phyloP scores from a whole-genome alignment of 1,284 basidiomycete genomes.

The Heterobasidion irregulare region DNA sequence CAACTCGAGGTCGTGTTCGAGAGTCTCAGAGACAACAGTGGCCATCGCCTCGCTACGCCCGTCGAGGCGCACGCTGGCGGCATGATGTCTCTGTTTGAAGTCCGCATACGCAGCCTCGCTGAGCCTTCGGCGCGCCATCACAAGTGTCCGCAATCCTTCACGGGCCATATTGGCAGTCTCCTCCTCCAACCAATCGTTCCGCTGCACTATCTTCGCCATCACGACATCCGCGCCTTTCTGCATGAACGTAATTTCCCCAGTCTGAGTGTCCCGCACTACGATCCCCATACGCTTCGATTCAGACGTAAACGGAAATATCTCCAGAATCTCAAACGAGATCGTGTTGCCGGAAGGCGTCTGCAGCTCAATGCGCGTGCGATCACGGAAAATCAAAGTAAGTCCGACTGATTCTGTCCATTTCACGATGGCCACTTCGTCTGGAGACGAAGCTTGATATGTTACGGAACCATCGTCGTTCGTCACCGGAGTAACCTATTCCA shows the following conservation, averaged over 20 bases:
- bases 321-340: slow-evolving; percentile 79
- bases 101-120: slow-evolving; percentile 60
- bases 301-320: slow-evolving; percentile 96
- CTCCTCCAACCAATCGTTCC: slow-evolving; percentile 99
- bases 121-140: slow-evolving; percentile 81
- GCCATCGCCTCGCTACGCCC: slow-evolving; percentile 79
- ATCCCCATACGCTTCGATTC: slow-evolving; percentile 99
- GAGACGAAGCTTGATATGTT: slow-evolving; percentile 97
- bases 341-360: slow-evolving; percentile 57
- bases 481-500: slow-evolving; percentile 83
- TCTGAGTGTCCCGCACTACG: slow-evolving; percentile 73
- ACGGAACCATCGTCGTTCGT: slow-evolving; percentile 88
- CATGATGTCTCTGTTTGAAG: slow-evolving; percentile 73
- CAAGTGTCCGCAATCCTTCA: slow-evolving; percentile 91
- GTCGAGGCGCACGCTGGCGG: slow-evolving; percentile 72
- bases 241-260: slow-evolving; percentile 81
- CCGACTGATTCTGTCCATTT: slow-evolving; percentile 96
- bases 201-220: slow-evolving; percentile 90
- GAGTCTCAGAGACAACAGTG: slow-evolving; percentile 61
- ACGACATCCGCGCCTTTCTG: slow-evolving; percentile 98
- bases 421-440: slow-evolving; percentile 99
- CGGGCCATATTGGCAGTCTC: slow-evolving; percentile 98
- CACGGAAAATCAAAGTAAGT: slow-evolving; percentile 79
- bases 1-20: slow-evolving; percentile 89
- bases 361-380: slow-evolving; percentile 81